Base-by-base conservation (phyloP, 108 stramenopile species). In the Discostella stelligeroides region DNA sequence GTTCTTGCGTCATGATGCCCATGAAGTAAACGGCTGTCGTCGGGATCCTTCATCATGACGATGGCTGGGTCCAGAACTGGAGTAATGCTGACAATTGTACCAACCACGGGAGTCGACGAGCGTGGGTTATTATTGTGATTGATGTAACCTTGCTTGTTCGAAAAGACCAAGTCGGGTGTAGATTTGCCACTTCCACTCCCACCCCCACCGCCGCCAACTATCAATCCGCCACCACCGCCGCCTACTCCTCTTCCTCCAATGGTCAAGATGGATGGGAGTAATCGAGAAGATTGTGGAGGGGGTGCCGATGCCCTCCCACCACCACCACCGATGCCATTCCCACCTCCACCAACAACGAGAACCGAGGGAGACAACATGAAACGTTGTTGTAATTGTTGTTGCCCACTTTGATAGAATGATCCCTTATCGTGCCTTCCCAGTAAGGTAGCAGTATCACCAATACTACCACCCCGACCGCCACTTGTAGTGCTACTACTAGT, bases 101-200 rank as follows among this genome's bases (percentile, higher is more conserved):
- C 61, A 15, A 40, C 21, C 5, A 43, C 57, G 11, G 59, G 65
- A 18, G 65, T 75, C 10, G 54, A 38, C 18, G 66, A 57, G 9
- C 73, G 73, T 39, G 65, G 57, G 17, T 28, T 65, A 2, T 4
- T 37, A 34, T 34, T 34, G 34, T 34, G 3, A 6, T 3, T 34
- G 34, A 34, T 34, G 34, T 34, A 5, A 6, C 34, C 34, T 34
- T 34, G 34, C 34, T 34, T 34, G 34, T 6, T 56, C 27, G 5
- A 29, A 14, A 15, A 5, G n/a, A n/a, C n/a, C 23, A 34, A 54
- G 14, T 53, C 21, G 51, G 14, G 13, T 4, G 24, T 29, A 18
- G 13, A 27, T 4, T 2, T 58, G 0, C 57, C 38, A 30, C 37
- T 40, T 20, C 15, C 34, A 34, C 6, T 6, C 6, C 34, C 34